Percentiles rank a stretch among this genome's conserved stretches.
These are phyloP conservation scores for Hyaloscypha bicolor DNA, from an alignment of 495 filamentous ascomycete genomes.

Conservation along the genomic window DNA sequence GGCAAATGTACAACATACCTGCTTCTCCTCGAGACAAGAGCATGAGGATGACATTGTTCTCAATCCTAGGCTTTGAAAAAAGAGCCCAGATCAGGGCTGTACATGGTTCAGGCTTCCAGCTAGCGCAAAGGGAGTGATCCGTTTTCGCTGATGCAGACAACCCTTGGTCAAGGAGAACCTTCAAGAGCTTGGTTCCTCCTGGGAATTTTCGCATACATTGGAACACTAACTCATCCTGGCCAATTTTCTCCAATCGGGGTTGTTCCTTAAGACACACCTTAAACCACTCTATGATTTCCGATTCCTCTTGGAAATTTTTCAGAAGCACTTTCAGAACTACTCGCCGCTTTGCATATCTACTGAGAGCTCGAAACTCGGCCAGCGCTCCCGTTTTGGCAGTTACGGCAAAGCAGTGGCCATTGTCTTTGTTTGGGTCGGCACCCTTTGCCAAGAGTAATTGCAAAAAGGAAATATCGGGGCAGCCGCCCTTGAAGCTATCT, in stretches of 20 bases:
- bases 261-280: constrained; percentile 13
- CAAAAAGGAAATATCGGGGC: constrained; percentile 13
- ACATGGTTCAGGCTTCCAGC: constrained; percentile 14
- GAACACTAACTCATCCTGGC: constrained; percentile 11
- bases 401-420: constrained; percentile 6
- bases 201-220: constrained; percentile 21
- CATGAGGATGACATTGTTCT: constrained; percentile 9
- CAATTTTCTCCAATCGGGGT: constrained; percentile 4
- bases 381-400: background rate
- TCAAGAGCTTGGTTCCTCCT: constrained; percentile 12
- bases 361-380: constrained; percentile 8
- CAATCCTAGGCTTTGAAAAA: constrained; percentile 14
- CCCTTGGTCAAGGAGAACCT: constrained; percentile 13
- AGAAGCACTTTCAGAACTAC: constrained; percentile 12
- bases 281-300: constrained; percentile 12
- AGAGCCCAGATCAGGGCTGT: constrained; percentile 16
- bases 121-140: constrained; percentile 6
- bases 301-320: constrained; percentile 10
- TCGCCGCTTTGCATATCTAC: constrained; percentile 15
- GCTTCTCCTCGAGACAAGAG: constrained; percentile 12
- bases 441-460: constrained; percentile 19
- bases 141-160: constrained; percentile 13
- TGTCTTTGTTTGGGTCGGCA: constrained; percentile 15
- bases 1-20: constrained; percentile 6
- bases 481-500: constrained; percentile 1